Conservation (phyloP, 2,329 filamentous ascomycete species). For the Emericellopsis cladophorae region DNA sequence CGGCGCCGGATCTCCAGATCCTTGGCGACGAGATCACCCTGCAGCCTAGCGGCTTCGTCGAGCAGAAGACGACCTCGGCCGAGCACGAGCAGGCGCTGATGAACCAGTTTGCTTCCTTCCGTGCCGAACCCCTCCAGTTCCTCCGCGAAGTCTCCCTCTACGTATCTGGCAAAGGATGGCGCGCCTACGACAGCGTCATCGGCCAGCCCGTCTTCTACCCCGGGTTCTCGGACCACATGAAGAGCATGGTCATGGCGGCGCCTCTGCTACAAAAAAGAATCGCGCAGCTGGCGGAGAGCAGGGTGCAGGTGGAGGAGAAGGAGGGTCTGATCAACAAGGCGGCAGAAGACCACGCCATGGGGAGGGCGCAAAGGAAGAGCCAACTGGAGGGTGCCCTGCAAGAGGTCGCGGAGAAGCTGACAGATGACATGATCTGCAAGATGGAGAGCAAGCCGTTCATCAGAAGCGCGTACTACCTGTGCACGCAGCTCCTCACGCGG, state of each 20-base stretch:
- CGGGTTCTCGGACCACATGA: constrained; percentile 88
- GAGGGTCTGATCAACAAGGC: constrained; percentile 53
- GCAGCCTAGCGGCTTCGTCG: constrained; percentile 58
- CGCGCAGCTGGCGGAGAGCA: constrained; percentile 58
- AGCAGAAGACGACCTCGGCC: constrained; percentile 23
- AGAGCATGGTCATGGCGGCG: constrained; percentile 60
- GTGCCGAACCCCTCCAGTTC: constrained; percentile 60
- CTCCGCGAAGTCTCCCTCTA: constrained; percentile 88
- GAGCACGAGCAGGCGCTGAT: constrained; percentile 58
- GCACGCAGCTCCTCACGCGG: constrained; percentile 76
- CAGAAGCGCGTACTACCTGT: constrained; percentile 78
- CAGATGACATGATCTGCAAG: constrained; percentile 97
- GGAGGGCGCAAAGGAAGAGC: constrained; percentile 40
- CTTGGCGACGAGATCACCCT: constrained; percentile 62
- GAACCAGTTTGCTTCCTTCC: constrained; percentile 78
- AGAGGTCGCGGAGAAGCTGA: constrained; percentile 75
- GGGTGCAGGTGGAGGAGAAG: constrained; percentile 63
- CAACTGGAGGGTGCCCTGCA: constrained; percentile 62
- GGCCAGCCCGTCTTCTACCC: constrained; percentile 89
- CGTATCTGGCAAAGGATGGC: constrained; percentile 88
- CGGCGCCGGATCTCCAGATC: constrained; percentile 67
- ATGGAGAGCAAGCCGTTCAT: constrained; percentile 94
- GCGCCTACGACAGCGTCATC: constrained; percentile 80
- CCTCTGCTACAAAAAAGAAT: constrained; percentile 66
- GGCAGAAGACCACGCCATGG: constrained; percentile 36